Evolutionary conservation across 257 asterid genomes (phyloP).

Genomic region (Fraxinus pennsylvanica): DNA sequence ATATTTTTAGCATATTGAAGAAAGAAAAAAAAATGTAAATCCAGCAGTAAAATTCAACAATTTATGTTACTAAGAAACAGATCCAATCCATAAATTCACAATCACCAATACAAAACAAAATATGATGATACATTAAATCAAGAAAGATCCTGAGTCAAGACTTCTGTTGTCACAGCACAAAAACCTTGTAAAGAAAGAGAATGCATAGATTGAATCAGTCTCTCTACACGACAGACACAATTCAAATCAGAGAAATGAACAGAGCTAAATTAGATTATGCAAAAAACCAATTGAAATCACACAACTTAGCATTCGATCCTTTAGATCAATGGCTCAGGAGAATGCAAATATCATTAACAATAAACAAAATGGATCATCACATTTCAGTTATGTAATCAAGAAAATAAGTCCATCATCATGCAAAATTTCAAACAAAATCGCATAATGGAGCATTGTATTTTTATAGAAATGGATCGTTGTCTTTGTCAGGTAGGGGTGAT

Average conservation of each 20-base stretch:
- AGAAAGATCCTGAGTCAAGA: not conserved
- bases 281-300: constrained; percentile 1
- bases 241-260: not conserved
- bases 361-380: constrained; percentile 2
- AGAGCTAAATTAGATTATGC: not conserved
- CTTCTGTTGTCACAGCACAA: not conserved
- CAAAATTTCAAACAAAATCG: not conserved
- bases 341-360: not conserved
- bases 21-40: not conserved
- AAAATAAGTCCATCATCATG: not conserved
- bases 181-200: not conserved
- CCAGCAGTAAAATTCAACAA: not conserved
- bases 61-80: not conserved
- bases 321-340: constrained; percentile 6
- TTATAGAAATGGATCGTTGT: too few relatives aligned
- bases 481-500: too few relatives aligned
- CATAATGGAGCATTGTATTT: not conserved
- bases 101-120: not conserved
- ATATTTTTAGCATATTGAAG: not conserved
- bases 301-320: not conserved
- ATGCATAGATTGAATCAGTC: not conserved
- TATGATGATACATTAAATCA: not conserved
- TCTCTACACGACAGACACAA: not conserved
- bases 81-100: not conserved
- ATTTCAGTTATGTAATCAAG: not conserved